Conservation (phyloP, 2,329 filamentous ascomycete genomes). For the Periconia sp. region DNA sequence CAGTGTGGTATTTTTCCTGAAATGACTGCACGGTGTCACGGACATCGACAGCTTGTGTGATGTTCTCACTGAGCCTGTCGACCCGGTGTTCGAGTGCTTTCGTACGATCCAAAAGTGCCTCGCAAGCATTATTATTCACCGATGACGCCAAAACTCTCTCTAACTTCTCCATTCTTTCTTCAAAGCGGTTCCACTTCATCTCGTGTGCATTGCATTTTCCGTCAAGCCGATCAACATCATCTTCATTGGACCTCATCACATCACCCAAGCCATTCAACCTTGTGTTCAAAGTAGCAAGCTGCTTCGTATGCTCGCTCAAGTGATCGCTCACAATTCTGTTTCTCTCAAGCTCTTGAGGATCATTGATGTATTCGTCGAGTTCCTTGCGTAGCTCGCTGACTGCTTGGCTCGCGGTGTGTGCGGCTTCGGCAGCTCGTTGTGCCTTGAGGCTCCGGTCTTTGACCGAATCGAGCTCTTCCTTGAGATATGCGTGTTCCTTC, state of each 20-base stretch:
- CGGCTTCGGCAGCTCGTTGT: neutral
- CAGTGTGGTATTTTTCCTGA: neutral
- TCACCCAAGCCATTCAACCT: neutral
- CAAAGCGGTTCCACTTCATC: neutral
- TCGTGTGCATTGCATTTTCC: neutral
- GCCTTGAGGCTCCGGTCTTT: neutral
- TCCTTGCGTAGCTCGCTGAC: constrained; percentile 1
- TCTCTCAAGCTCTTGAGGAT: constrained; percentile 1
- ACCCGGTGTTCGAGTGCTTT: neutral
- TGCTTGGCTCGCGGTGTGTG: neutral
- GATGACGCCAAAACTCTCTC: neutral
- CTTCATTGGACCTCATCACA: neutral
- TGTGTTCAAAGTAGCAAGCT: neutral
- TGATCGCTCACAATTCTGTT: neutral
- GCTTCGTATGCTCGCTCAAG: neutral
- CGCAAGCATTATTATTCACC: neutral
- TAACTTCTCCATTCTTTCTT: neutral
- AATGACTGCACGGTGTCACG: no score
- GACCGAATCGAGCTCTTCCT: neutral
- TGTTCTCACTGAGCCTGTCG: neutral
- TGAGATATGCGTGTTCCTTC: constrained; percentile 15
- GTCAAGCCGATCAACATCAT: neutral
- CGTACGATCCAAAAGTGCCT: neutral
- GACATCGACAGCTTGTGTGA: neutral
- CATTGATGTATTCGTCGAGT: neutral